A percentile compares a stretch with the other conserved stretches of the same genome.
phyloP scores from a whole-genome alignment of 805 yeast species.

The Helenozyma rhizophorensis region DNA sequence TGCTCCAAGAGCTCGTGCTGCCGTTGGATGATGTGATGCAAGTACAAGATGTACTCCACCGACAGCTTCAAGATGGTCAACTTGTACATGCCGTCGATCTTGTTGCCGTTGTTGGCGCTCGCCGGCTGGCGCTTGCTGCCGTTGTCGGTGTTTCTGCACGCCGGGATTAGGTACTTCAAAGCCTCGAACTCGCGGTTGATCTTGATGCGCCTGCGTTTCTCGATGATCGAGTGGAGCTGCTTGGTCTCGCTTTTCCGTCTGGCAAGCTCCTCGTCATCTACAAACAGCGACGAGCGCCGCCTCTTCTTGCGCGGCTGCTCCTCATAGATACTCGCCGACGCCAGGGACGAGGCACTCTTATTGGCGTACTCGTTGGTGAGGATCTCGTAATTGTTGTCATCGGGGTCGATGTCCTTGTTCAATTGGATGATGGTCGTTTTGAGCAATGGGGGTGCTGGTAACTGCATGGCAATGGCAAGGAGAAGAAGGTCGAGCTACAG shows the following conservation, averaged over 20 bases:
- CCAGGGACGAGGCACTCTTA: neutral
- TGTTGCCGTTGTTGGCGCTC: slow-evolving; percentile 25
- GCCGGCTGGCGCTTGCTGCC: slow-evolving; percentile 7
- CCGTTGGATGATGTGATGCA: slow-evolving; percentile 54
- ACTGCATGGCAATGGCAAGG: slow-evolving; percentile 5
- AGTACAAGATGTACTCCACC: slow-evolving; percentile 71
- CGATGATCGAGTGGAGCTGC: slow-evolving; percentile 68
- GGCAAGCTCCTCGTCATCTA: slow-evolving; percentile 38
- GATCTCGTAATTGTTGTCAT: slow-evolving; percentile 39
- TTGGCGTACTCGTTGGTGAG: slow-evolving; percentile 33
- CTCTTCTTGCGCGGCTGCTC: slow-evolving; percentile 28
- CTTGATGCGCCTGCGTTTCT: slow-evolving; percentile 70
- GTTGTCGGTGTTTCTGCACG: slow-evolving; percentile 53
- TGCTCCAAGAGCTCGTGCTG: slow-evolving; percentile 42
- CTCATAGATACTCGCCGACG: slow-evolving; percentile 3
- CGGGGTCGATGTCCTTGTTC: slow-evolving; percentile 39
- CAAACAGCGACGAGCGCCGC: slow-evolving; percentile 34
- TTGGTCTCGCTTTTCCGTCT: slow-evolving; percentile 39
- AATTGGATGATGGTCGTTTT: slow-evolving; percentile 43
- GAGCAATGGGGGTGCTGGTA: slow-evolving; percentile 39
- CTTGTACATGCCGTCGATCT: slow-evolving; percentile 69
- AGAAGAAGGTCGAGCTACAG: too few relatives aligned
- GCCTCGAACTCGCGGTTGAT: slow-evolving; percentile 84
- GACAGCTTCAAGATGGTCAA: slow-evolving; percentile 77
- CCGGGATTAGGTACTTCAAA: slow-evolving; percentile 70